Evolutionary conservation across 768 basidiomycete species (phyloP).

Genomic region (Paxillus involutus): DNA sequence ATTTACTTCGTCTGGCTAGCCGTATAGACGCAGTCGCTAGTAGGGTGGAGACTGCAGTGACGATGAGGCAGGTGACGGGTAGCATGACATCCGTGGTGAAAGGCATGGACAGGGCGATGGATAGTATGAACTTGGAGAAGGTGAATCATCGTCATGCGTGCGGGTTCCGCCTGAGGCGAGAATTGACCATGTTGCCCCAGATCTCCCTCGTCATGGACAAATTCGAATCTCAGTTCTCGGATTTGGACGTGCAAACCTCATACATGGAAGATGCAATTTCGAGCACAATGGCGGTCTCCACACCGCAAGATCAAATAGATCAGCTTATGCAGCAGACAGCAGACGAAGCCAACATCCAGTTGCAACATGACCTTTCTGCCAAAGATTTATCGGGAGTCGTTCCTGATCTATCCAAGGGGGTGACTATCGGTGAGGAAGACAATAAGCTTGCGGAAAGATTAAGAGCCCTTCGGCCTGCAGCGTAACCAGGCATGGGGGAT

Average conservation of each 20-base stretch:
- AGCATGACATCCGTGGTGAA: constrained; percentile 96
- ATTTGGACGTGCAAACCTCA: constrained; percentile 95
- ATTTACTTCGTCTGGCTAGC: constrained; percentile 85
- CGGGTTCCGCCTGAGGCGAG: neutral
- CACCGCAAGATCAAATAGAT: constrained; percentile 98
- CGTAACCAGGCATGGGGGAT: constrained; percentile 32
- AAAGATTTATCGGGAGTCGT: constrained; percentile 57
- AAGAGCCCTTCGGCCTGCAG: constrained; percentile 82
- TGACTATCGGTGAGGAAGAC: constrained; percentile 73
- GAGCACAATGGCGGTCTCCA: constrained; percentile 86
- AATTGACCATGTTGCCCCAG: constrained; percentile 38
- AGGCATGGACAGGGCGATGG: constrained; percentile 99
- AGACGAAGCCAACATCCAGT: constrained; percentile 94
- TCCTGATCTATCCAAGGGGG: constrained; percentile 52
- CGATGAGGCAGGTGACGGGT: constrained; percentile 95
- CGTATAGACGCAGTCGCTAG: constrained; percentile 97
- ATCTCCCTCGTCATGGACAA: constrained; percentile 99
- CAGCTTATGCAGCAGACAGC: constrained; percentile 89
- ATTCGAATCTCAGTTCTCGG: constrained; percentile 94
- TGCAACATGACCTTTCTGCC: constrained; percentile 84
- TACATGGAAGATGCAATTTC: constrained; percentile 99
- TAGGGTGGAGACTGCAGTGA: constrained; percentile 96
- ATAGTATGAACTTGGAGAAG: constrained; percentile 96
- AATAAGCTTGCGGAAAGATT: constrained; percentile 80
- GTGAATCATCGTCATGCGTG: constrained; percentile 43